A percentile compares a stretch with the other conserved stretches of the same genome.
Conservation (phyloP, 768 basidiomycete genomes). For the Amanita brunnescens region DNA sequence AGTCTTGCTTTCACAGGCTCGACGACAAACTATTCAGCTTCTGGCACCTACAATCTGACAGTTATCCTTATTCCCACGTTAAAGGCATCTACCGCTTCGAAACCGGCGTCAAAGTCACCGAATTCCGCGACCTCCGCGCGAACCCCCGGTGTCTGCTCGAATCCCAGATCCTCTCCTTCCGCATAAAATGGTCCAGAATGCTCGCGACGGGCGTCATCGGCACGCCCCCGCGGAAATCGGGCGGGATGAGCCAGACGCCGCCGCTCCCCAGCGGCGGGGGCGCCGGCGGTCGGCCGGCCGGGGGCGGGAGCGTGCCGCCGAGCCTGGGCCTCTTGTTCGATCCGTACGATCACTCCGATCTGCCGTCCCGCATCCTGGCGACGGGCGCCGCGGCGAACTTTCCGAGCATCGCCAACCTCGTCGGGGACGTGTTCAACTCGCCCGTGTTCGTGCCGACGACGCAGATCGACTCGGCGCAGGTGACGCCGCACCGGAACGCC, state of each 20-base stretch:
- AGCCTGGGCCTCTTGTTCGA: conserved; percentile 67
- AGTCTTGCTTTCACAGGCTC: conserved; percentile 35
- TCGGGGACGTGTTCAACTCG: conserved; percentile 78
- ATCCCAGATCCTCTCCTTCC: conserved; percentile 72
- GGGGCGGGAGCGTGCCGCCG: conserved; percentile 15
- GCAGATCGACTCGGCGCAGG: conserved; percentile 71
- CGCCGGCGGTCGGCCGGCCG: background rate
- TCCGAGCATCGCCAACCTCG: conserved; percentile 70
- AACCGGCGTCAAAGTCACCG: conserved; percentile 79
- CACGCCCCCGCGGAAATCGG: conserved; percentile 24
- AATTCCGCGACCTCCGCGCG: conserved; percentile 82
- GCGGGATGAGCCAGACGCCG: conserved; percentile 23
- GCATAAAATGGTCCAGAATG: conserved; percentile 75
- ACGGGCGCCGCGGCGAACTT: conserved; percentile 82
- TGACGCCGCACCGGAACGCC: conserved; percentile 63
- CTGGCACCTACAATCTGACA: conserved; percentile 78
- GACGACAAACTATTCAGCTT: conserved; percentile 90
- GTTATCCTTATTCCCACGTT: conserved; percentile 65
- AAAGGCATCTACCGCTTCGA: conserved; percentile 87
- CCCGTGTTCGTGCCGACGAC: conserved; percentile 67
- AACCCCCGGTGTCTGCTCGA: conserved; percentile 84
- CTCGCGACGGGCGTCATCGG: conserved; percentile 61
- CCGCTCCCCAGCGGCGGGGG: conserved; percentile 16
- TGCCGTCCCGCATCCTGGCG: conserved; percentile 60
- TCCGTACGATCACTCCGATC: conserved; percentile 60